These are phyloP conservation scores for Primulina tabacum DNA, from an alignment of 257 asterid species.

Conservation along the genomic window DNA sequence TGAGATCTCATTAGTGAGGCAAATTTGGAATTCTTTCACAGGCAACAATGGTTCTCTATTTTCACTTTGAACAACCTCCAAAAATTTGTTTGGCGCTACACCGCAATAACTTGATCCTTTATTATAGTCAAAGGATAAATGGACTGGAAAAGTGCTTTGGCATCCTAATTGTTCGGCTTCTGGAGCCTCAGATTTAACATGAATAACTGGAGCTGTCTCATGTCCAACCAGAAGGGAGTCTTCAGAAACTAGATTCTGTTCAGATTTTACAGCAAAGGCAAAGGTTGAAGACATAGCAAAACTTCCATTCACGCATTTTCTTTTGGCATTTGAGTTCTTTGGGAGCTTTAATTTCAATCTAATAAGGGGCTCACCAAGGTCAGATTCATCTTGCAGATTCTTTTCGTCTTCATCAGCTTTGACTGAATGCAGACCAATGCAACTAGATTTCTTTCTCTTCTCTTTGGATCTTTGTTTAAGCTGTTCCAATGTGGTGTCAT, in stretches of 20 bases:
- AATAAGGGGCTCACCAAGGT: conserved; percentile 56
- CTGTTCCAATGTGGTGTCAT: conserved; percentile 61
- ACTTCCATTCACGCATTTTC: conserved; percentile 28
- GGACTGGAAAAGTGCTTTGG: conserved; percentile 23
- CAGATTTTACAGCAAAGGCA: conserved; percentile 29
- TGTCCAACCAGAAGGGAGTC: conserved; percentile 25
- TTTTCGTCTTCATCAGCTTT: conserved; percentile 26
- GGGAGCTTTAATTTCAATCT: conserved; percentile 41
- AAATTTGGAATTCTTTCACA: conserved; percentile 29
- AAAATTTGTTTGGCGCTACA: conserved; percentile 19
- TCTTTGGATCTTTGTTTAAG: conserved; percentile 39
- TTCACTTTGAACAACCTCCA: conserved; percentile 23
- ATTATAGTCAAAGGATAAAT: conserved; percentile 15
- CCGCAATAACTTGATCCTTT: conserved; percentile 28
- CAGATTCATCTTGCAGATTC: conserved; percentile 46
- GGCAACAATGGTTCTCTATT: conserved; percentile 19
- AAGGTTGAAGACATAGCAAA: conserved; percentile 24
- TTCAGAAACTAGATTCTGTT: conserved; percentile 34
- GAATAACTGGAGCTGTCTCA: conserved; percentile 24
- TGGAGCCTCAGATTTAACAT: conserved; percentile 43
- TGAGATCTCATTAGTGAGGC: conserved; percentile 39
- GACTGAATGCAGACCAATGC: conserved; percentile 17
- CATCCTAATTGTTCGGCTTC: conserved; percentile 34
- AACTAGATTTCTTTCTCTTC: conserved; percentile 54
- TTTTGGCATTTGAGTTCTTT: conserved; percentile 43